phyloP scores from a whole-genome alignment of 2,329 filamentous ascomycete species.

The Ceratocystis cubensis region DNA sequence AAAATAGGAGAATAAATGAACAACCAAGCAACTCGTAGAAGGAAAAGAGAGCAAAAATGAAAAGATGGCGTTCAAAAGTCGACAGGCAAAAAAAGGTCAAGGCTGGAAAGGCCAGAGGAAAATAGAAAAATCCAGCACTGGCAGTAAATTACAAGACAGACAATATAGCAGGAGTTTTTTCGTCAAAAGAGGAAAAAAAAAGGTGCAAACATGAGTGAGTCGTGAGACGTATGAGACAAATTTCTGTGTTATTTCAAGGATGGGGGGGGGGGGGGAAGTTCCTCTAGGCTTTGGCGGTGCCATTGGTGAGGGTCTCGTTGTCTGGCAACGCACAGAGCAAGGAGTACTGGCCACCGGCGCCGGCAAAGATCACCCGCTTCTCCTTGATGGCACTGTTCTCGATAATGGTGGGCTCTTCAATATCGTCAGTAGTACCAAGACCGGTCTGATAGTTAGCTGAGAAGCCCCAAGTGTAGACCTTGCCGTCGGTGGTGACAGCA shows the following conservation, averaged over 20 bases:
- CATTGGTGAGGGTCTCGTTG: constrained; percentile 26
- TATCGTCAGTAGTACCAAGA: constrained; percentile 54
- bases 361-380: constrained; percentile 63
- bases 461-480: constrained; percentile 71
- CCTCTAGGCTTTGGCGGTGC: constrained; percentile 22
- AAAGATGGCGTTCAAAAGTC: background rate
- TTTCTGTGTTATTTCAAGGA: background rate
- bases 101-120: background rate
- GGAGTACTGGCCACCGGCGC: constrained; percentile 77
- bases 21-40: constrained; percentile 1
- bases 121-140: background rate
- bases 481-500: constrained; percentile 55
- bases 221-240: background rate
- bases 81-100: background rate
- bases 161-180: background rate
- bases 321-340: constrained; percentile 40
- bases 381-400: constrained; percentile 73
- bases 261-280: background rate
- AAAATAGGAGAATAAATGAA: constrained; percentile 6
- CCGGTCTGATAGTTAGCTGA: constrained; percentile 69
- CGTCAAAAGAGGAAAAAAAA: background rate
- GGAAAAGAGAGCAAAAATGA: constrained; percentile 1
- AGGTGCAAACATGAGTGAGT: background rate
- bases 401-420: constrained; percentile 43
- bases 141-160: constrained; percentile 1